Conservation (phyloP, 2,329 filamentous ascomycete species). For the Hymenoscyphus repandus region DNA sequence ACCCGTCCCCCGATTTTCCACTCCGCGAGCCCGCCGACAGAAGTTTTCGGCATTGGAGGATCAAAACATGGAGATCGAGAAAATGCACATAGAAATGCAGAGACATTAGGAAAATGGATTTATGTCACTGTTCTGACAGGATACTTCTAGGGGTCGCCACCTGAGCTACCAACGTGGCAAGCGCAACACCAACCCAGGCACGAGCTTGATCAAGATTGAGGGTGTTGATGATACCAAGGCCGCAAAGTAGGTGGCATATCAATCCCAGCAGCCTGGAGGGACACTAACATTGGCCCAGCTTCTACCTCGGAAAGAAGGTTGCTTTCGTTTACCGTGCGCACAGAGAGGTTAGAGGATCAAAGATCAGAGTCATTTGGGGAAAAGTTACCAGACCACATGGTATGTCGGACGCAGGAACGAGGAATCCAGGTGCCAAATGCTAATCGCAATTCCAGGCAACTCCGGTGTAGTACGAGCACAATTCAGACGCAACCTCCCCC, state of each 20-base stretch:
- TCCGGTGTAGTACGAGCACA: slow-evolving; percentile 96
- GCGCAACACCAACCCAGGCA: slow-evolving; percentile 84
- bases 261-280: neutral
- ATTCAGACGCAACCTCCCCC: slow-evolving; percentile 92
- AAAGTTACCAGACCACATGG: slow-evolving; percentile 95
- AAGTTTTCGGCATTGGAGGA: slow-evolving; percentile 9
- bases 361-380: slow-evolving; percentile 99
- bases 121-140: slow-evolving; percentile 19
- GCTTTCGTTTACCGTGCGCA: slow-evolving; percentile 97
- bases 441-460: slow-evolving; percentile 77
- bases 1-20: neutral
- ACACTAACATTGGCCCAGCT: slow-evolving; percentile 39
- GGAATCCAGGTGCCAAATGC: slow-evolving; percentile 11
- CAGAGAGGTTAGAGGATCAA: slow-evolving; percentile 92
- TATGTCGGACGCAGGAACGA: slow-evolving; percentile 40
- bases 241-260: slow-evolving; percentile 63
- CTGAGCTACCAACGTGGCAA: slow-evolving; percentile 96
- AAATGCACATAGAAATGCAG: neutral
- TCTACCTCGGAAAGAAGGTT: slow-evolving; percentile 98
- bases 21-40: slow-evolving; percentile 1
- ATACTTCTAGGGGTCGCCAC: slow-evolving; percentile 77
- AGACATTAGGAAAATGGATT: slow-evolving; percentile 2
- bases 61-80: neutral
- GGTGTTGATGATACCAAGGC: slow-evolving; percentile 87
- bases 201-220: slow-evolving; percentile 97